Evolutionary conservation across 495 filamentous ascomycete species (phyloP), one percentile per base, ranked within the genome.

Genomic region (Glutinoglossum americanum): DNA sequence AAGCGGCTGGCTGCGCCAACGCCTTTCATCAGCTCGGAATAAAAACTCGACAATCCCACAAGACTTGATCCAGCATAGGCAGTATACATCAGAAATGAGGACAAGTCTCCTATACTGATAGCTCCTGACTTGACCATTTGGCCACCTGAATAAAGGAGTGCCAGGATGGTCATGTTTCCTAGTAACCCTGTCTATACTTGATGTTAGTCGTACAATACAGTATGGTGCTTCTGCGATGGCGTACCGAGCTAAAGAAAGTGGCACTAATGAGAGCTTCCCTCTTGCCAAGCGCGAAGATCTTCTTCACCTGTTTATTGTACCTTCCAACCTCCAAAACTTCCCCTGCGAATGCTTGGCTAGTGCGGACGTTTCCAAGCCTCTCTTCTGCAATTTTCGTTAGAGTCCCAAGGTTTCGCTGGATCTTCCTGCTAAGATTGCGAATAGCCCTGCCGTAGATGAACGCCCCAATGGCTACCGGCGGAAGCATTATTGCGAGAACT

Each of bases 61-160:
- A 98, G 78, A 70, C 83, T 88, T 26, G 81, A 84, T 9, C 89
- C 89, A 21, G 89, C 89, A 70, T 90, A 96, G 21, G 84, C 89
- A 15, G 89, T 87, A 65, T 96, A 98, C 92, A 98, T 96, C 65
- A 98, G 74, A 69, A 98, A 98, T 2, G 86, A 90, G n/a, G 93
- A 88, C 57, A 98, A 70, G 58, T 97, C 93, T 58, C 92, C 92
- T 56, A 97, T 80, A 30, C 76, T 86, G 71, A 98, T 92, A 32
- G 79, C 75, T 1, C 92, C 90, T 1, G 79, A 76, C 64, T 85
- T 80, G 26, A 98, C 92, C 71, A 97, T 86, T 58, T 82, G 81
- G 32, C 90, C 87, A 57, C 92, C 92, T 19, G 86, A 84, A 67
- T 93, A 92, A 1, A 98, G 77, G 57, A 98, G 75, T n/a, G 83